Conservation (phyloP, 139 green algal species). For the Tetraselmis striata region DNA sequence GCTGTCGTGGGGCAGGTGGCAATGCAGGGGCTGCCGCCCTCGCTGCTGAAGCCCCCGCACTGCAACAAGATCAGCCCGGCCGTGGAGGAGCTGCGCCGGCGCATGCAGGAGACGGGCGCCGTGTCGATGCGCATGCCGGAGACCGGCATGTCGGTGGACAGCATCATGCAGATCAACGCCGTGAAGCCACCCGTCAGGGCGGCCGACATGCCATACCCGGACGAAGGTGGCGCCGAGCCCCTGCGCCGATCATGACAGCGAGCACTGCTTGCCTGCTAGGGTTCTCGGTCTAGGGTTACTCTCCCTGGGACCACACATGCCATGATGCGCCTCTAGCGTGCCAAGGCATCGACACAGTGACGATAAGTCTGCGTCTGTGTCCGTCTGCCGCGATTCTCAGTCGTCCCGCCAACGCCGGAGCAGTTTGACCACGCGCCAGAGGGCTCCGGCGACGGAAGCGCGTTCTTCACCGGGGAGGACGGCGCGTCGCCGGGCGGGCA, state of each 20-base stretch:
- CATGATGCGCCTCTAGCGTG: too few species aligned
- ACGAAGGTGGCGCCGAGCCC: not conserved
- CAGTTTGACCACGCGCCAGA: not conserved
- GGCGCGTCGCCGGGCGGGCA: not conserved
- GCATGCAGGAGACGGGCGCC: not conserved
- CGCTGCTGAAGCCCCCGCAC: not conserved
- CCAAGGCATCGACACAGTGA: too few species aligned
- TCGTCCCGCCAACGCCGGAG: too few species aligned
- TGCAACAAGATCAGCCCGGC: not conserved
- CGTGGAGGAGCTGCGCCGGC: not conserved
- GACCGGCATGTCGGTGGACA: not conserved
- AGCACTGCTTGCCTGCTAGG: too few species aligned
- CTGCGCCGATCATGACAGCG: too few species aligned
- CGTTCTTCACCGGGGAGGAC: not conserved
- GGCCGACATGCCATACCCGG: not conserved
- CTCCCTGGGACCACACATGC: too few species aligned
- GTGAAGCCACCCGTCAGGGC: too few species aligned
- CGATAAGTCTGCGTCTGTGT: too few species aligned
- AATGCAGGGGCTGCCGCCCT: not conserved
- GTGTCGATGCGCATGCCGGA: not conserved
- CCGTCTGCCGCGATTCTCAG: too few species aligned
- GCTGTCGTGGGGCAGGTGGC: not conserved
- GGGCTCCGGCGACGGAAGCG: not conserved
- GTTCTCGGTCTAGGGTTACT: too few species aligned
- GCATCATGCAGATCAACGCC: not conserved